A percentile compares a stretch with the other conserved stretches of the same genome.
These are phyloP conservation scores for Kwoniella dejecticola DNA, from an alignment of 768 basidiomycete genomes.

Conservation along the genomic window DNA sequence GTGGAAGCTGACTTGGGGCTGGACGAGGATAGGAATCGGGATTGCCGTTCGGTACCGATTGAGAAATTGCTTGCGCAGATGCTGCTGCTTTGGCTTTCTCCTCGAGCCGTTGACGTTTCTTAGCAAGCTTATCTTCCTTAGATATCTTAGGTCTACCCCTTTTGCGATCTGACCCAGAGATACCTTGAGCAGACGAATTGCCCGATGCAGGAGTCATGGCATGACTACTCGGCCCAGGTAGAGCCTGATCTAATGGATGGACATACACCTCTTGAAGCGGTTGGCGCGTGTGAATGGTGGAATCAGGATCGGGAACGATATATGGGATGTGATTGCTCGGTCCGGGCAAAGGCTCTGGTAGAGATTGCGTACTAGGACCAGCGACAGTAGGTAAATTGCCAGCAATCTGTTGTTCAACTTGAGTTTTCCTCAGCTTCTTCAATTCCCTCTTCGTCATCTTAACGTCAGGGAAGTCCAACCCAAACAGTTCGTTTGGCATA, in stretches of 20 bases:
- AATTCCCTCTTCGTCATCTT: no score
- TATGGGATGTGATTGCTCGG: not conserved
- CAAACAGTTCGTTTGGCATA: constrained; percentile 8
- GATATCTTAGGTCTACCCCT: no score
- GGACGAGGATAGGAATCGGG: no score
- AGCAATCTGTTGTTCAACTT: not conserved
- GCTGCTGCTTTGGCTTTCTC: not conserved
- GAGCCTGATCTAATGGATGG: constrained; percentile 1
- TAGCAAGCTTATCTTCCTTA: constrained; percentile 6
- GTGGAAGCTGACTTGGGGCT: no score
- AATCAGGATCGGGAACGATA: not conserved
- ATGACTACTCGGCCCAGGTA: constrained; percentile 2
- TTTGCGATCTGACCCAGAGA: no score
- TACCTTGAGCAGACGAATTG: no score
- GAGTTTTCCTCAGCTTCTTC: constrained; percentile 8
- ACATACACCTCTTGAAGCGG: constrained; percentile 12
- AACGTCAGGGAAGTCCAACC: no score
- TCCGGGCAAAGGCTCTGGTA: constrained; percentile 1
- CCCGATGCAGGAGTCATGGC: not conserved
- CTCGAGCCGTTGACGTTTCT: constrained; percentile 1
- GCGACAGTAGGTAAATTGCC: not conserved
- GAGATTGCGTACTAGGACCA: constrained; percentile 1
- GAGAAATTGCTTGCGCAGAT: not conserved
- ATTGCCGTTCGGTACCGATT: no score
- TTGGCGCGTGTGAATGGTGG: not conserved